Evolutionary conservation across 2,329 filamentous ascomycete genomes (phyloP), one percentile per base, ranked within the genome.

Genomic region (Polytolypa hystricis): DNA sequence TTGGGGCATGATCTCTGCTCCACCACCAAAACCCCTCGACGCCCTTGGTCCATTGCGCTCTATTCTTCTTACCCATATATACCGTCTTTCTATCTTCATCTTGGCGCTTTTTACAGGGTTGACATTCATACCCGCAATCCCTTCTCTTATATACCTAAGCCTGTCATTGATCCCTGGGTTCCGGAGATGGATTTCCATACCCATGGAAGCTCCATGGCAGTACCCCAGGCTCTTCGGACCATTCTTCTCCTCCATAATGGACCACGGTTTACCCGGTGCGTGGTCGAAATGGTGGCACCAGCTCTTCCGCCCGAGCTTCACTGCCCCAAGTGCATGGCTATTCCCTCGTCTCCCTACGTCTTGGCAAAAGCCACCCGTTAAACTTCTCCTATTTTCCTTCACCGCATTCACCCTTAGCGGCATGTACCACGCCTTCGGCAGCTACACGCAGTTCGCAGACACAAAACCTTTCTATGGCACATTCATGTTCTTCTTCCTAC

Each of bases 281-380:
- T 96, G 89, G 89, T 79, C 82, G 30, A 69, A 67, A 15, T 89
- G 77, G 70, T 95, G 89, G 89, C 89, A 96, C 57, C 87, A 95
- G 59, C 79, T 80, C 2, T 93, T 94, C 61, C 80, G 86, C 1
- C 71, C 77, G 38, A 76, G 74, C 46, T 55, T 42, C 36, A 42
- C 27, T 58, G 51, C 44, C 16, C 56, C 46, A 16, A 67, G 12
- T 54, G 65, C 46, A 33, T 75, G 40, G 47, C 44, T 42, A 45
- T 53, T 46, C 47, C 58, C 35, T 47, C 56, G 19, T n/a, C 42
- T 39, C 9, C 47, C 36, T 50, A 55, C 2, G 16, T 37, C 25
- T 6, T 35, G 51, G 19, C 37, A 47, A 5, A 42, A 44, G 15
- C 43, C 42, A 16, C 21, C 28, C 19, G 28, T 27, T 20, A 48